These are phyloP conservation scores for Trichosanthes cucumerina DNA, from an alignment of 306 rosid genomes.

Conservation along the genomic window DNA sequence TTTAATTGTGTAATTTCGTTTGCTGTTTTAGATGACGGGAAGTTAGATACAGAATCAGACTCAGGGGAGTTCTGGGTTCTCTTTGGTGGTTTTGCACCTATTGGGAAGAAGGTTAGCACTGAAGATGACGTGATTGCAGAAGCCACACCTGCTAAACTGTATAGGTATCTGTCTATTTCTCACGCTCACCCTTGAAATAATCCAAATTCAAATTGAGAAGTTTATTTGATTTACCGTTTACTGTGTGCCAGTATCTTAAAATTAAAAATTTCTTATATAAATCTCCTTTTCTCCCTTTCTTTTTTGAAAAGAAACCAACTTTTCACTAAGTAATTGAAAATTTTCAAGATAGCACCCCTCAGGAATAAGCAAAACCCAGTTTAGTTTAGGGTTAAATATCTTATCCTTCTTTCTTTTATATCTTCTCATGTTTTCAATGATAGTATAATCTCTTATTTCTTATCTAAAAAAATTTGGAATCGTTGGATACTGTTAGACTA, in stretches of 20 bases:
- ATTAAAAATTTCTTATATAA: background rate
- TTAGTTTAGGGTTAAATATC: background rate
- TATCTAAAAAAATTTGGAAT: background rate
- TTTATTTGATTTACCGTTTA: background rate
- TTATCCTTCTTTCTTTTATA: background rate
- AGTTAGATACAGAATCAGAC: conserved; percentile 13
- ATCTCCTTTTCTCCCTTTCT: background rate
- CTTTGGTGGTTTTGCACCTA: conserved; percentile 21
- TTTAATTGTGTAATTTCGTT: background rate
- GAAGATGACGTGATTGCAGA: conserved; percentile 13
- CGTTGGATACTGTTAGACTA: too few relatives aligned
- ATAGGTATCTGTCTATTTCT: conserved; percentile 3
- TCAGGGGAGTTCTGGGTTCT: conserved; percentile 17
- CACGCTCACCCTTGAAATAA: too few relatives aligned
- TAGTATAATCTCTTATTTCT: background rate
- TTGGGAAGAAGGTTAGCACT: conserved; percentile 9
- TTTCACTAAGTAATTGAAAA: background rate
- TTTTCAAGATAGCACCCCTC: background rate
- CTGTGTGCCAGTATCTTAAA: background rate
- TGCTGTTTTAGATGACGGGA: conserved; percentile 11
- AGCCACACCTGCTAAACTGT: conserved; percentile 11
- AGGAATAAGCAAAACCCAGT: background rate
- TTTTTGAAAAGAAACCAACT: background rate
- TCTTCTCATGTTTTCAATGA: background rate
- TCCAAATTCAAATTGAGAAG: background rate